These are phyloP conservation scores for Apiospora koreana DNA, from an alignment of 2,329 filamentous ascomycete species.

Conservation along the genomic window DNA sequence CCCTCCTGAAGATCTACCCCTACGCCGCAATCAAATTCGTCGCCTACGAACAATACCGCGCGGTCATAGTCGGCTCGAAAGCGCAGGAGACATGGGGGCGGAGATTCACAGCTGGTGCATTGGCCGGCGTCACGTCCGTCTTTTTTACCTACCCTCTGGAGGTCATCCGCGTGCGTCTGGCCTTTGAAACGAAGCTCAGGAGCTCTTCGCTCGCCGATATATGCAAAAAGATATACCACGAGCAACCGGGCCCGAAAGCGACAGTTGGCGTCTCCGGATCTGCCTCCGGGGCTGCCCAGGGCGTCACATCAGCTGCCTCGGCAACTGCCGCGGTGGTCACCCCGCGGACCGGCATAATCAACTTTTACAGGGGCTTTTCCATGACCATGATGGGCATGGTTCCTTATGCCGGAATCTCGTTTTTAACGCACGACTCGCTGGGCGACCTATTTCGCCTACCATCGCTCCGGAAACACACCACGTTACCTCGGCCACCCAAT, in stretches of 20 bases:
- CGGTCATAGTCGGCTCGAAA: slow-evolving; percentile 68
- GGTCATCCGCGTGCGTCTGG: slow-evolving; percentile 86
- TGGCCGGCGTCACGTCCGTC: slow-evolving; percentile 85
- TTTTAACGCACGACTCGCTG: slow-evolving; percentile 89
- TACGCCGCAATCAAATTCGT: slow-evolving; percentile 98
- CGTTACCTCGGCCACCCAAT: slow-evolving; percentile 62
- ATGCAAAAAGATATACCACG: slow-evolving; percentile 83
- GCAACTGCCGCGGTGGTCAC: slow-evolving; percentile 51
- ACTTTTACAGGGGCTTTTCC: slow-evolving; percentile 94
- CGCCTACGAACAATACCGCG: slow-evolving; percentile 93
- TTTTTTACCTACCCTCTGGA: slow-evolving; percentile 97
- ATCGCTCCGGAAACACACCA: slow-evolving; percentile 70
- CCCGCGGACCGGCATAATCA: slow-evolving; percentile 70
- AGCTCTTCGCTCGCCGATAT: slow-evolving; percentile 74
- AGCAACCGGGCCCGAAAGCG: slow-evolving; percentile 54
- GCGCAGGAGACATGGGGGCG: slow-evolving; percentile 77
- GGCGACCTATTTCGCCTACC: slow-evolving; percentile 80
- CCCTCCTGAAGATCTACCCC: slow-evolving; percentile 90
- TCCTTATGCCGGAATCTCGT: slow-evolving; percentile 93
- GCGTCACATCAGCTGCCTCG: slow-evolving; percentile 43
- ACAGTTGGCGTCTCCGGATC: slow-evolving; percentile 33
- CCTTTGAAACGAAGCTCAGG: slow-evolving; percentile 86
- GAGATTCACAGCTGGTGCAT: slow-evolving; percentile 70
- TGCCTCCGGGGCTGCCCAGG: too few species aligned
- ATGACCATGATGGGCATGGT: slow-evolving; percentile 93